phyloP scores from a whole-genome alignment of 352 stramenopile species.

The Phytopythium montanum region DNA sequence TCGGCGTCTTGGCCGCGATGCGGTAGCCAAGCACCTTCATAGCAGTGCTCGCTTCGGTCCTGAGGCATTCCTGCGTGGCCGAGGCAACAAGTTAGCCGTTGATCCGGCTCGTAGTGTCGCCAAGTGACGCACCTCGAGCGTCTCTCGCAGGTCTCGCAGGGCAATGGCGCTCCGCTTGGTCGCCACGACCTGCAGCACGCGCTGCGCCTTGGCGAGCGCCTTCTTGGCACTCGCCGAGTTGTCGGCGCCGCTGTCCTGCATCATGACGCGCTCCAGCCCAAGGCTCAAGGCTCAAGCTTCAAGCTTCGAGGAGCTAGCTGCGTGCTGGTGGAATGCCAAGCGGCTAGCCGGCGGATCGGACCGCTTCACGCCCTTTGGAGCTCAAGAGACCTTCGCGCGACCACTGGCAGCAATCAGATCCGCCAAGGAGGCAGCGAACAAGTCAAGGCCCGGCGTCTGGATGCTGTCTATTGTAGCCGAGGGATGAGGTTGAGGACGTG shows the following conservation, averaged over 20 bases:
- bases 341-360: neutral
- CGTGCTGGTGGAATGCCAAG: neutral
- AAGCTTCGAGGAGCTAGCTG: neutral
- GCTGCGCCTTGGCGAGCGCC: constrained; percentile 51
- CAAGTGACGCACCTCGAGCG: constrained; percentile 33
- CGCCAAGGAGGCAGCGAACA: no score
- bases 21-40: constrained; percentile 77
- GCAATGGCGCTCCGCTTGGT: constrained; percentile 51
- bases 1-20: constrained; percentile 45
- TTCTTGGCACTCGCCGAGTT: constrained; percentile 43
- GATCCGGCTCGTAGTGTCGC: neutral
- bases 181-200: constrained; percentile 52
- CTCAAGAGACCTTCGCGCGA: neutral
- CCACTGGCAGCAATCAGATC: neutral
- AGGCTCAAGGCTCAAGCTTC: no score
- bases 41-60: constrained; percentile 42
- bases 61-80: constrained; percentile 51
- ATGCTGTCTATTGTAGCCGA: no score
- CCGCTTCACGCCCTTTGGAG: neutral
- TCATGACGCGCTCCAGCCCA: constrained; percentile 12
- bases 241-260: constrained; percentile 52
- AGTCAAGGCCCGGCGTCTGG: no score
- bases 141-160: constrained; percentile 55
- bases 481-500: neutral
- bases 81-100: neutral